Evolutionary conservation across 1,284 basidiomycete species (phyloP).

Genomic region (Moniliophthora roreri): DNA sequence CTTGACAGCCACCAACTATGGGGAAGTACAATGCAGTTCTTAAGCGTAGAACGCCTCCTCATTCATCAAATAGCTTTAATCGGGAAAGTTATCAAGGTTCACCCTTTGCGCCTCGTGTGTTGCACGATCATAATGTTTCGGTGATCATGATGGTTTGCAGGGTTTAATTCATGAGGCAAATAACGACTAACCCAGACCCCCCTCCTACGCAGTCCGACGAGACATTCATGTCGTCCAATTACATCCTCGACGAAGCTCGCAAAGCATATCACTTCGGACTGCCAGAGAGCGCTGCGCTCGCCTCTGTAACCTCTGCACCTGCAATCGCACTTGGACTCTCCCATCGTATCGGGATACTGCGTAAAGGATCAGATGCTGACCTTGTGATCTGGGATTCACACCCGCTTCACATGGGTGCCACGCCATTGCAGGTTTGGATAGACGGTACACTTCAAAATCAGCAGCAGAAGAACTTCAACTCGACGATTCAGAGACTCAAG

Average conservation of each 20-base stretch:
- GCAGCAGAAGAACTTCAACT: not conserved
- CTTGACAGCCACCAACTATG: constrained; percentile 64
- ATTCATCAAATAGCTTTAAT: constrained; percentile 68
- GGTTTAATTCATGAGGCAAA: no score
- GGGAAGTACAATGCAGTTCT: constrained; percentile 24
- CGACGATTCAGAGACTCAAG: not conserved
- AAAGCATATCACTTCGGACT: constrained; percentile 77
- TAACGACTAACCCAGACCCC: not conserved
- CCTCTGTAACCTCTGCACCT: constrained; percentile 73
- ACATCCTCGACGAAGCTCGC: constrained; percentile 79
- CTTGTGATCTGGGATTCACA: constrained; percentile 70
- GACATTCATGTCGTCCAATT: constrained; percentile 66
- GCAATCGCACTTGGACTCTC: constrained; percentile 71
- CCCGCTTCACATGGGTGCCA: constrained; percentile 69
- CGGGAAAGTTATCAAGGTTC: constrained; percentile 78
- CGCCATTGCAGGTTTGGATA: constrained; percentile 65
- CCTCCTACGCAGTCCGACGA: constrained; percentile 49
- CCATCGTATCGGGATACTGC: constrained; percentile 76
- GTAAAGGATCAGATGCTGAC: constrained; percentile 52
- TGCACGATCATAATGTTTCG: constrained; percentile 67
- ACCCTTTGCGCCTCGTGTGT: constrained; percentile 75
- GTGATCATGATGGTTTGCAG: constrained; percentile 67
- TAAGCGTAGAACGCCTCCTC: not conserved
- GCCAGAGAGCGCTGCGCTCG: constrained; percentile 54
- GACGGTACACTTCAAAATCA: constrained; percentile 62